phyloP scores from a whole-genome alignment of 129 eudicot genomes.

The Lonicera japonica region DNA sequence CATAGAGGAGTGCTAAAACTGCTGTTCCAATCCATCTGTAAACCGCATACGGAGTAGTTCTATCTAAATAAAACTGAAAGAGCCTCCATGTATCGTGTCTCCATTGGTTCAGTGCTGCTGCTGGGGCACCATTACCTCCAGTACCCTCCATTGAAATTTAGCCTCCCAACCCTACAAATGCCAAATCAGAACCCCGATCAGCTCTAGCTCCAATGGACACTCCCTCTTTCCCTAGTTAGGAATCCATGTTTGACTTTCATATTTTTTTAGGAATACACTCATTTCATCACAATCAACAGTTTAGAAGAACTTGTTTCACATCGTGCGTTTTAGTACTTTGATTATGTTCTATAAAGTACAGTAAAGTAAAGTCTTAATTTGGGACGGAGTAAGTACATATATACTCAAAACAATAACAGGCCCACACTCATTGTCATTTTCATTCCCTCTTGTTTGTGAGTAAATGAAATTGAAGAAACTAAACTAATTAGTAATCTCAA shows the following conservation, averaged over 20 bases:
- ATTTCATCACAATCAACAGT: too few species aligned
- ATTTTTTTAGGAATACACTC: too few species aligned
- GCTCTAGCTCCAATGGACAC: too few species aligned
- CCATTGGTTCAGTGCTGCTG: constrained; percentile 52
- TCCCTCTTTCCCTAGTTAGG: too few species aligned
- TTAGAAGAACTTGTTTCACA: too few species aligned
- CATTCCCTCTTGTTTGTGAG: not conserved
- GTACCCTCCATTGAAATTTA: constrained; percentile 47
- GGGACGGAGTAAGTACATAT: too few species aligned
- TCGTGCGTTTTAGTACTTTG: too few species aligned
- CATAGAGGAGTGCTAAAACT: constrained; percentile 41
- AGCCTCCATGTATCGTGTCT: constrained; percentile 46
- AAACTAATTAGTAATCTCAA: too few species aligned
- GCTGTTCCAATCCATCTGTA: constrained; percentile 72
- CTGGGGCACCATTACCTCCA: constrained; percentile 38
- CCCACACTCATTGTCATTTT: not conserved
- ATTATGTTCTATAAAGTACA: too few species aligned
- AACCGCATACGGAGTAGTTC: constrained; percentile 57
- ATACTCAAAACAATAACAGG: not conserved
- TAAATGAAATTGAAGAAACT: too few species aligned
- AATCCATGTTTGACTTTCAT: too few species aligned
- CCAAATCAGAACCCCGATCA: not conserved
- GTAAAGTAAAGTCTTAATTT: too few species aligned
- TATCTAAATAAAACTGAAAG: constrained; percentile 71
- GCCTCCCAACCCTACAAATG: constrained; percentile 23